These are phyloP conservation scores for Amniculicola lignicola DNA, from an alignment of 495 filamentous ascomycete genomes.

Conservation along the genomic window DNA sequence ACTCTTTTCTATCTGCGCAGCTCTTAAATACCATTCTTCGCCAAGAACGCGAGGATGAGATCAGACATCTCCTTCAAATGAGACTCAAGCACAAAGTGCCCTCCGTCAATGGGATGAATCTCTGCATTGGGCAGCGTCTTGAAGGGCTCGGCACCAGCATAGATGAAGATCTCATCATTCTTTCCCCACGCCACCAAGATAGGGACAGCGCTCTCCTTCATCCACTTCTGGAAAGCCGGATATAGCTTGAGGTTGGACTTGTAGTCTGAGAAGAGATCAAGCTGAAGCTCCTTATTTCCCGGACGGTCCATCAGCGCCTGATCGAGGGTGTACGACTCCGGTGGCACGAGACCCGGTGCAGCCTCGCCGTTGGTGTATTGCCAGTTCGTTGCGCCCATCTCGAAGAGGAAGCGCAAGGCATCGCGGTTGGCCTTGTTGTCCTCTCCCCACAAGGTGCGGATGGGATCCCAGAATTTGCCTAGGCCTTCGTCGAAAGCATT, in stretches of 20 bases:
- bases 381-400: slow-evolving; percentile 48
- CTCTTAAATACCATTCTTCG: slow-evolving; percentile 24
- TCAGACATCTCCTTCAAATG: slow-evolving; percentile 50
- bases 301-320: slow-evolving; percentile 50
- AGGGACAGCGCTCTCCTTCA: slow-evolving; percentile 53
- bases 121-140: slow-evolving; percentile 54
- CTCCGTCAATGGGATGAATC: slow-evolving; percentile 54
- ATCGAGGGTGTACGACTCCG: slow-evolving; percentile 53
- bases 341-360: slow-evolving; percentile 43
- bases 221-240: slow-evolving; percentile 58
- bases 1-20: no score
- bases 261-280: slow-evolving; percentile 60
- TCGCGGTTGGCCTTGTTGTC: slow-evolving; percentile 42
- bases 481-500: slow-evolving; percentile 64
- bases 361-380: slow-evolving; percentile 54
- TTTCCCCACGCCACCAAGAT: slow-evolving; percentile 62
- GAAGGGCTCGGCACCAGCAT: slow-evolving; percentile 59
- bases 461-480: slow-evolving; percentile 54
- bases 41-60: slow-evolving; percentile 40
- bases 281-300: slow-evolving; percentile 54
- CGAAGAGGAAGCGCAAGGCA: slow-evolving; percentile 45
- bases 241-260: slow-evolving; percentile 55
- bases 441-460: slow-evolving; percentile 50
- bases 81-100: slow-evolving; percentile 63
- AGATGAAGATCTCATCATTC: slow-evolving; percentile 57